phyloP scores from a whole-genome alignment of 2,329 filamentous ascomycete genomes.

The Neurospora sp. region DNA sequence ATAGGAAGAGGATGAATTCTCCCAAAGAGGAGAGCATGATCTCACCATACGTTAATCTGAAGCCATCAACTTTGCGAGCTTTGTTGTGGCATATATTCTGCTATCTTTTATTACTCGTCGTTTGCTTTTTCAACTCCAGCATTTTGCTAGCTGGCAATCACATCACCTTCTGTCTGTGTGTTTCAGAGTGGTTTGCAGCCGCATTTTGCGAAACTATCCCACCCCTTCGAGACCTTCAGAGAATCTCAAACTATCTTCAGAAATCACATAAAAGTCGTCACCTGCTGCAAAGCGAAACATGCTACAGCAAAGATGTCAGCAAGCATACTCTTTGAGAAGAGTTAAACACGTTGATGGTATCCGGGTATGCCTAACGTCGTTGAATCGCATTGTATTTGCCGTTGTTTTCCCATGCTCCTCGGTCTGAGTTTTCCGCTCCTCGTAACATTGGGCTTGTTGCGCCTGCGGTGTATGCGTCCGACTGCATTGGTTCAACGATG shows the following conservation, averaged over 20 bases:
- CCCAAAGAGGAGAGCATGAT: constrained; percentile 43
- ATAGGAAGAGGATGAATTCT: constrained; percentile 63
- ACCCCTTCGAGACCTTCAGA: background rate
- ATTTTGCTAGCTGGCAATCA: background rate
- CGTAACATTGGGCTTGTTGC: background rate
- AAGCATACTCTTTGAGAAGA: background rate
- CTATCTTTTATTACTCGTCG: background rate
- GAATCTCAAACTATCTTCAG: background rate
- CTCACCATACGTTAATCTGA: constrained; percentile 51
- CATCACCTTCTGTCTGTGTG: background rate
- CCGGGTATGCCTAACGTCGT: background rate
- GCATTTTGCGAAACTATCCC: background rate
- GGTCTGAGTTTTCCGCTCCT: background rate
- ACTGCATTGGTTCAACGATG: background rate
- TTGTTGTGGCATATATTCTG: constrained; percentile 3
- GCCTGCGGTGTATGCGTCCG: background rate
- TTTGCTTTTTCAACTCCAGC: constrained; percentile 1
- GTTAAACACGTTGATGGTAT: background rate
- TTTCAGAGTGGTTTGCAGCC: background rate
- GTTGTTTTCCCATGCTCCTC: background rate
- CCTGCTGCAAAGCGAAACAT: background rate
- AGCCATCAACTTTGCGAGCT: constrained; percentile 26
- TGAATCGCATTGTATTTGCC: background rate
- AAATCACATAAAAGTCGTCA: background rate
- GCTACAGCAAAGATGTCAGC: background rate